Evolutionary conservation across 2,329 filamentous ascomycete genomes (phyloP), one percentile per base, ranked within the genome.

Genomic region (Phoma herbarum): DNA sequence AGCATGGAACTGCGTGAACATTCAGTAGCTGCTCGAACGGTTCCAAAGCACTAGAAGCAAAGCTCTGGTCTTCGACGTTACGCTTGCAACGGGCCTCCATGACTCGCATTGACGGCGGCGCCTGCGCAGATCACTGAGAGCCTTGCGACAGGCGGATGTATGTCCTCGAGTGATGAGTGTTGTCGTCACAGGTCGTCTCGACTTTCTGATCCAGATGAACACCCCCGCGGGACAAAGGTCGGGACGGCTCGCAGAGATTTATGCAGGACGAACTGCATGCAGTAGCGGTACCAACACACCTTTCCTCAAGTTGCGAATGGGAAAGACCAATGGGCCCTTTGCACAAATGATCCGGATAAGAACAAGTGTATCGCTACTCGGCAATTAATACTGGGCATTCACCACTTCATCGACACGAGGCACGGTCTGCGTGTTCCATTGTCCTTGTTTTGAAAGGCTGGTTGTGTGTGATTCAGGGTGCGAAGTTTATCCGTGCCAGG

Each of bases 171-270:
- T 18, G 41, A 45, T 28, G 8, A 37, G 45, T 45, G 22, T 7
- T 37, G 39, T 49, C 45, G 45, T 49, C 45, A 56, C 39, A 37
- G 26, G 16, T 26, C 16, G 31, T 53, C 33, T 42, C 7, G 43
- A n/a, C 23, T 8, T 26, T 23, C 23, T 7, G 2, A 10, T 29
- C 33, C 18, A 18, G 25, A 31, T n/a, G 11, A 31, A 25, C 4
- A 28, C 20, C 42, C 25, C 33, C 26, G n/a, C 16, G n/a, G 37
- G 22, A 12, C 10, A 10, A 20, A 10, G n/a, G 23, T n/a, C 20
- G 18, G n/a, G 9, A 39, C 35, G 29, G 20, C 25, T 41, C 16
- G 39, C 16, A 42, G 22, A 52, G 31, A 6, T 23, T 25, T 5
- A 52, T 31, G 25, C 33, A 43, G 29, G 23, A 25, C 31, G 37